Conservation (phyloP, 805 yeast genomes). For the Ogataea neopini region DNA sequence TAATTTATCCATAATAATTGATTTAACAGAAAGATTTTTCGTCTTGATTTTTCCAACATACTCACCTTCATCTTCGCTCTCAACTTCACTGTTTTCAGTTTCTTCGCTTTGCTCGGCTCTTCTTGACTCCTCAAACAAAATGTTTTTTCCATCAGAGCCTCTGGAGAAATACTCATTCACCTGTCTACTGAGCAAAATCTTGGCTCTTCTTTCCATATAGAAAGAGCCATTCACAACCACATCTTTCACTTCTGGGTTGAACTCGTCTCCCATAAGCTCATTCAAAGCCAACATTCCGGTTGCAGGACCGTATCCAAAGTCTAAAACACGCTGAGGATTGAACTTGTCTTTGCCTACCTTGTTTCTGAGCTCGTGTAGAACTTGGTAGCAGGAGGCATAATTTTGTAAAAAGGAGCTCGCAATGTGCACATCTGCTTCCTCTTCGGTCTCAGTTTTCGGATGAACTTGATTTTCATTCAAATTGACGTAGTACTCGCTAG, state of each 20-base stretch:
- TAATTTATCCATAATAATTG: conserved; percentile 54
- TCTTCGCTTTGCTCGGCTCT: conserved; percentile 7
- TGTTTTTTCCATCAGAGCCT: conserved; percentile 37
- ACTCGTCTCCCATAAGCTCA: conserved; percentile 71
- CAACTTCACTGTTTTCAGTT: conserved; percentile 9
- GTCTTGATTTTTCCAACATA: conserved; percentile 57
- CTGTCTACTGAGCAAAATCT: conserved; percentile 72
- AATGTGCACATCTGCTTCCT: conserved; percentile 77
- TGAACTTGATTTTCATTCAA: conserved; percentile 57
- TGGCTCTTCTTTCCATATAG: conserved; percentile 81
- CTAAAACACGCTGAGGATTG: conserved; percentile 67
- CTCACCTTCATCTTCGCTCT: conserved; percentile 27
- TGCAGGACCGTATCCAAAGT: conserved; percentile 88
- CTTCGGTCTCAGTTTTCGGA: conserved; percentile 35
- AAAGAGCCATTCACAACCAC: conserved; percentile 67
- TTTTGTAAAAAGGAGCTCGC: conserved; percentile 81
- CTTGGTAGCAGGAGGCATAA: conserved; percentile 69
- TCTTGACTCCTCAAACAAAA: conserved; percentile 3
- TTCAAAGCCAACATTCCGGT: conserved; percentile 88
- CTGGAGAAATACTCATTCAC: conserved; percentile 44
- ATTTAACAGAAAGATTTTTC: conserved; percentile 50
- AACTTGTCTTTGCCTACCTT: conserved; percentile 54
- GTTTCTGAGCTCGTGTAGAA: conserved; percentile 62
- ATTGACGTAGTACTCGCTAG: conserved; percentile 37
- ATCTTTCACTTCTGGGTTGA: conserved; percentile 63